phyloP scores from a whole-genome alignment of 441 rosid species.

The Arabidopsis lyrata region DNA sequence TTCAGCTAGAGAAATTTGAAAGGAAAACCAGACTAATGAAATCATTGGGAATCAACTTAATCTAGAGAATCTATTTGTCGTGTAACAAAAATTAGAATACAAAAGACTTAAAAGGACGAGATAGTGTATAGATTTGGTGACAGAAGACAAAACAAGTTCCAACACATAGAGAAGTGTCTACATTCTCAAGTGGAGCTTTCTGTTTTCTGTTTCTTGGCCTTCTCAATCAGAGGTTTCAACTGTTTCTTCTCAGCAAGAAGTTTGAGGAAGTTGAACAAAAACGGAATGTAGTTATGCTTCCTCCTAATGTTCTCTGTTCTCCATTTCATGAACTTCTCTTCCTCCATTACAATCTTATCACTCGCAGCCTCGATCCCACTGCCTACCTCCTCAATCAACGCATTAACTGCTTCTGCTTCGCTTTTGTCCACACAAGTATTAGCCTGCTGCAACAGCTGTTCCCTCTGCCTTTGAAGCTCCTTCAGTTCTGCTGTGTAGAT shows the following conservation, averaged over 20 bases:
- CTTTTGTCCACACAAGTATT: slow-evolving; percentile 52
- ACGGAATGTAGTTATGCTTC: slow-evolving; percentile 97
- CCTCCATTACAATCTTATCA: slow-evolving; percentile 89
- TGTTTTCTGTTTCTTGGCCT: slow-evolving; percentile 92
- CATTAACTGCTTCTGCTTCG: slow-evolving; percentile 58
- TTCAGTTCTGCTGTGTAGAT: slow-evolving; percentile 82
- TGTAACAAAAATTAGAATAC: slow-evolving; percentile 23
- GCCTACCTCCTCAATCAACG: slow-evolving; percentile 74
- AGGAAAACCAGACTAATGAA: slow-evolving; percentile 4
- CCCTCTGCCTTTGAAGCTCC: slow-evolving; percentile 86
- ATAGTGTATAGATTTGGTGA: slow-evolving; percentile 11
- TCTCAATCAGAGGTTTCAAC: slow-evolving; percentile 94
- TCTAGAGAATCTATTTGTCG: slow-evolving; percentile 35
- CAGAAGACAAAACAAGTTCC: slow-evolving; percentile 17
- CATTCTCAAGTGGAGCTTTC: slow-evolving; percentile 49
- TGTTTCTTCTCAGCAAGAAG: slow-evolving; percentile 99
- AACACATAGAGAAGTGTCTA: slow-evolving; percentile 1
- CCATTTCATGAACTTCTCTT: slow-evolving; percentile 96
- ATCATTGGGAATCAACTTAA: slow-evolving; percentile 9
- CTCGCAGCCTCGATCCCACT: slow-evolving; percentile 78
- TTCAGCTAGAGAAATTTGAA: neutral
- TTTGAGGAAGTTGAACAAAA: slow-evolving; percentile 92
- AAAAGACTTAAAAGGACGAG: neutral
- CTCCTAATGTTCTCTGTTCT: slow-evolving; percentile 90
- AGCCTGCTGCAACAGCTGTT: slow-evolving; percentile 76